These are phyloP conservation scores for Quillaja saponaria DNA, from an alignment of 306 rosid species.

Conservation along the genomic window DNA sequence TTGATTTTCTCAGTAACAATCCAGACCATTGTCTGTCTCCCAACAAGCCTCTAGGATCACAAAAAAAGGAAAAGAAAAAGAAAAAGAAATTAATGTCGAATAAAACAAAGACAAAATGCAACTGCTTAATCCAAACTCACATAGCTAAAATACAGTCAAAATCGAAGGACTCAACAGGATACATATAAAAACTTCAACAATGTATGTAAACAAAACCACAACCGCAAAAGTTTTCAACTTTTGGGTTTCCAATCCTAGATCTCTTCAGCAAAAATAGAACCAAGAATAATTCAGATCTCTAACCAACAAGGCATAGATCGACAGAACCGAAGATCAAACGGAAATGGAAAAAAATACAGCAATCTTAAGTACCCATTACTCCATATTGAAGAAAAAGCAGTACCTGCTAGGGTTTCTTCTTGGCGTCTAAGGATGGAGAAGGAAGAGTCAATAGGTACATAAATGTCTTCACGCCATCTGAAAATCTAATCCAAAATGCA, in stretches of 20 bases:
- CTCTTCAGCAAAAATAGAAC: constrained; percentile 15
- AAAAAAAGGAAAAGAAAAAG: not conserved
- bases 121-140: constrained; percentile 21
- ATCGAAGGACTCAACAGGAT: constrained; percentile 9
- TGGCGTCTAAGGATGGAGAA: constrained; percentile 42
- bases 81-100: constrained; percentile 5
- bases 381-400: constrained; percentile 24
- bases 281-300: constrained; percentile 31
- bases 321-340: constrained; percentile 22
- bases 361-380: constrained; percentile 6
- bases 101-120: constrained; percentile 1
- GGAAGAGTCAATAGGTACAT: constrained; percentile 33
- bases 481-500: constrained; percentile 27
- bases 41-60: constrained; percentile 31
- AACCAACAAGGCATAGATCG: constrained; percentile 27
- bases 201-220: constrained; percentile 32
- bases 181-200: constrained; percentile 30
- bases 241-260: constrained; percentile 35
- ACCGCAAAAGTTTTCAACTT: constrained; percentile 29
- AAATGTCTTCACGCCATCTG: constrained; percentile 45
- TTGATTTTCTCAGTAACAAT: constrained; percentile 27
- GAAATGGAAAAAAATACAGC: not conserved
- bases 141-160: constrained; percentile 44
- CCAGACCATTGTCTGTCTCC: constrained; percentile 31
- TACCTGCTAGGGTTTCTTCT: constrained; percentile 53